Percentiles rank a stretch among this genome's conserved stretches.
phyloP scores from a whole-genome alignment of 495 filamentous ascomycete species.

The Penicillium daleae region DNA sequence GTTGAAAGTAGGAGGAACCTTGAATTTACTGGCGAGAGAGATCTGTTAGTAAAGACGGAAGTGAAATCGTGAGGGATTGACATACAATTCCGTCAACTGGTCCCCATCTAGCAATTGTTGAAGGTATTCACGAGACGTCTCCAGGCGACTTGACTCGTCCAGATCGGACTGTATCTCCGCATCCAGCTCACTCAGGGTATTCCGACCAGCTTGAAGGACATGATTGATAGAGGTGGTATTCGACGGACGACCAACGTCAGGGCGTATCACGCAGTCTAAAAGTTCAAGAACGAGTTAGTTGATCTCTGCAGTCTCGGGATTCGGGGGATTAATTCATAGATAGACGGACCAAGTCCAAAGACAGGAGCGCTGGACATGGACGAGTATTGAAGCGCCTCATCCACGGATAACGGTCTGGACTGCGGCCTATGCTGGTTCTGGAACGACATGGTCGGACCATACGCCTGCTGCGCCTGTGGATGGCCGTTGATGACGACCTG shows the following conservation, averaged over 20 bases:
- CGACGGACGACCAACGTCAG: conserved; percentile 48
- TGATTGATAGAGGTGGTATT: conserved; percentile 50
- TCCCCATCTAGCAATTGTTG: conserved; percentile 69
- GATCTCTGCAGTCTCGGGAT: conserved; percentile 1
- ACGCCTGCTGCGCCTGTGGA: conserved; percentile 33
- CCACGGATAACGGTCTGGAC: conserved; percentile 61
- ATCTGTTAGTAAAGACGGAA: conserved; percentile 15
- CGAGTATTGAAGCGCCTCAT: conserved; percentile 88
- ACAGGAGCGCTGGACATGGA: conserved; percentile 88
- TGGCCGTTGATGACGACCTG: conserved; percentile 52
- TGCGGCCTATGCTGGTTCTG: conserved; percentile 44
- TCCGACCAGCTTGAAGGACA: conserved; percentile 50
- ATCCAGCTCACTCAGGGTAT: conserved; percentile 44
- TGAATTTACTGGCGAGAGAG: conserved; percentile 67
- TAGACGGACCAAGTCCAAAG: conserved; percentile 73
- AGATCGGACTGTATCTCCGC: conserved; percentile 43
- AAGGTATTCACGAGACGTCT: conserved; percentile 62
- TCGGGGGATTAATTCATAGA: conserved; percentile 4
- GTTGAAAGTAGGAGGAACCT: conserved; percentile 45
- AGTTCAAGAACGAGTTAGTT: conserved; percentile 20
- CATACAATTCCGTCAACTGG: conserved; percentile 75
- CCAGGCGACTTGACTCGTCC: conserved; percentile 45
- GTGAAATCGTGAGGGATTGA: not conserved
- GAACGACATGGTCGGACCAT: conserved; percentile 33
- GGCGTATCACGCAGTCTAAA: conserved; percentile 45